Evolutionary conservation across 306 rosid species (phyloP), one percentile per base, ranked within the genome.

Genomic region (Lupinus albus): DNA sequence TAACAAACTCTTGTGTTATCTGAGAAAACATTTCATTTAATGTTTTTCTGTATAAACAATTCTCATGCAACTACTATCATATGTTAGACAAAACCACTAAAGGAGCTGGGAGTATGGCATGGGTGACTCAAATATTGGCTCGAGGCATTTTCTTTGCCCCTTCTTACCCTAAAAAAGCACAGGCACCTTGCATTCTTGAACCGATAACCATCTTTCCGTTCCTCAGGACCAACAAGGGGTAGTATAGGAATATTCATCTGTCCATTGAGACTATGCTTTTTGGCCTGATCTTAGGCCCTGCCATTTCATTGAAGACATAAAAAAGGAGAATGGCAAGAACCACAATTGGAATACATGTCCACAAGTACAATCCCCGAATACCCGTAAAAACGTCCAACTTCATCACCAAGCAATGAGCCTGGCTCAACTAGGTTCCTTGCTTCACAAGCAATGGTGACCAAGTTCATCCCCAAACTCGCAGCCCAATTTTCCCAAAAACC

Each of bases 311-410:
- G 66, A 86, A 88, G 17, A 77, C 71, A 46, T 69, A 76, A 55
- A 78, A 78, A 67, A 38, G 84, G 88, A 17, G 30, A 67, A 61
- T 30, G 58, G 89, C 93, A 85, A 77, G 70, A 69, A 46, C 93
- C 89, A 70, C 93, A 83, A 55, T 88, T 88, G 16, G 85, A 88
- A 73, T 88, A 86, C 89, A 86, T 78, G 78, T 86, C 86, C 51
- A 86, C 84, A 50, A 88, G 73, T 15, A 88, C 80, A 52, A 89
- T 84, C 75, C 78, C 85, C 18, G n/a, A n/a, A n/a, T n/a, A n/a
- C n/a, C 91, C 44, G 11, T 33, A 14, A 64, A 80, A 75, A 88
- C 84, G 5, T 95, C 97, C 35, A 84, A 47, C 79, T 88, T 91
- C 12, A 75, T 39, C 1, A 83, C 91, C 83, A 71, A 86, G 71